phyloP scores from a whole-genome alignment of 441 rosid genomes.

The Daphne laureola region DNA sequence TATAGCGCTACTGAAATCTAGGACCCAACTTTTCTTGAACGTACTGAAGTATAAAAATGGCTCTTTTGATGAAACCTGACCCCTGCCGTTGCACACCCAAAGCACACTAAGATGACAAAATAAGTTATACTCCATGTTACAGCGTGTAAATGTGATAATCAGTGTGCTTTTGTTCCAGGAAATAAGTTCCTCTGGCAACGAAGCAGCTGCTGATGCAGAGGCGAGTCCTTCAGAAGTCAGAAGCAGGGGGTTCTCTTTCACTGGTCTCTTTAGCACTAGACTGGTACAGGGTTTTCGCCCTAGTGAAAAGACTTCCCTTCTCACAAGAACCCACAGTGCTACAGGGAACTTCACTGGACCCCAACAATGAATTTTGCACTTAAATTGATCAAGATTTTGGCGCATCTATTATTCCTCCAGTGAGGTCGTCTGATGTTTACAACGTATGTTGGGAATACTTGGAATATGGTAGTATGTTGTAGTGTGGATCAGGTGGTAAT shows the following conservation, averaged over 20 bases:
- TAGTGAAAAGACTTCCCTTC: constrained; percentile 24
- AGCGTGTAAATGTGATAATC: no score
- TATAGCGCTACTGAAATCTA: no score
- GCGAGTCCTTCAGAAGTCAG: constrained; percentile 18
- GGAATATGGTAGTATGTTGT: no score
- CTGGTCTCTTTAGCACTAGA: constrained; percentile 18
- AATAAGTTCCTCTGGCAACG: constrained; percentile 24
- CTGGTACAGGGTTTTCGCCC: constrained; percentile 2
- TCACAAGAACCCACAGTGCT: constrained; percentile 44
- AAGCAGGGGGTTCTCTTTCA: constrained; percentile 25
- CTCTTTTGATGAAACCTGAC: constrained; percentile 1
- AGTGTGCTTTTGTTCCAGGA: constrained; percentile 32
- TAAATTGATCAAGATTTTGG: constrained; percentile 4
- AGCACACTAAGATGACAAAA: constrained; percentile 17
- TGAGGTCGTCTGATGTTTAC: no score
- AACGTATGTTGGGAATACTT: no score
- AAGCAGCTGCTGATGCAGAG: constrained; percentile 19
- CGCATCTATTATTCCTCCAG: neutral
- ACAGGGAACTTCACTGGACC: constrained; percentile 25
- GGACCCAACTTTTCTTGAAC: no score
- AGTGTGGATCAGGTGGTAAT: neutral
- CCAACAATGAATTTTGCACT: constrained; percentile 8
- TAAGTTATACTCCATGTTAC: neutral
- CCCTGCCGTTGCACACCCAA: constrained; percentile 28
- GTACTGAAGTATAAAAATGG: no score